Evolutionary conservation across 148 eudicot genomes (phyloP).

Genomic region (Hydrangea macrophylla): DNA sequence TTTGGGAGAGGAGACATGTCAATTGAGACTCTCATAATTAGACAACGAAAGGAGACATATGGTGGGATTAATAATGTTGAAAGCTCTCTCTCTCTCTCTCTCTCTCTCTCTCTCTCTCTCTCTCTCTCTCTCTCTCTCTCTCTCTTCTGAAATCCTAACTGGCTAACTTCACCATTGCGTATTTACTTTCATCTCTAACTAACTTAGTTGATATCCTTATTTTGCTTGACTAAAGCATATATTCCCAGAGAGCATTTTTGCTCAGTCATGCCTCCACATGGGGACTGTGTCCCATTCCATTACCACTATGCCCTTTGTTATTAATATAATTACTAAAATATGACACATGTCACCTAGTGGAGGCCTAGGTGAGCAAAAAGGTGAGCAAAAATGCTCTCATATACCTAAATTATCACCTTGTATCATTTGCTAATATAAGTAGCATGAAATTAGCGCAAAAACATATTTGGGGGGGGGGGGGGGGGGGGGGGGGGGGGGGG

Average conservation of each 20-base stretch:
- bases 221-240: background rate
- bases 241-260: too few relatives aligned
- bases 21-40: conserved; percentile 15
- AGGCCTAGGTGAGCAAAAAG: background rate
- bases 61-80: background rate
- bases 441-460: too few relatives aligned
- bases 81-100: conserved; percentile 3
- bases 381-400: background rate
- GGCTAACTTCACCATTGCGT: background rate
- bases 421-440: too few relatives aligned
- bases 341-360: too few relatives aligned
- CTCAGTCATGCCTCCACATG: too few relatives aligned
- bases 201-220: background rate
- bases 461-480: too few relatives aligned
- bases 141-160: background rate
- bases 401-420: too few relatives aligned
- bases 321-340: too few relatives aligned
- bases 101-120: too few relatives aligned
- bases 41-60: background rate
- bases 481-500: too few relatives aligned
- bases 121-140: too few relatives aligned
- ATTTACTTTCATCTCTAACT: background rate
- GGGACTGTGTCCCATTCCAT: background rate
- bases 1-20: conserved; percentile 14
- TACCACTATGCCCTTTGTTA: too few relatives aligned